These are phyloP conservation scores for Colletotrichum cereale DNA, from an alignment of 2,329 filamentous ascomycete genomes.

Conservation along the genomic window DNA sequence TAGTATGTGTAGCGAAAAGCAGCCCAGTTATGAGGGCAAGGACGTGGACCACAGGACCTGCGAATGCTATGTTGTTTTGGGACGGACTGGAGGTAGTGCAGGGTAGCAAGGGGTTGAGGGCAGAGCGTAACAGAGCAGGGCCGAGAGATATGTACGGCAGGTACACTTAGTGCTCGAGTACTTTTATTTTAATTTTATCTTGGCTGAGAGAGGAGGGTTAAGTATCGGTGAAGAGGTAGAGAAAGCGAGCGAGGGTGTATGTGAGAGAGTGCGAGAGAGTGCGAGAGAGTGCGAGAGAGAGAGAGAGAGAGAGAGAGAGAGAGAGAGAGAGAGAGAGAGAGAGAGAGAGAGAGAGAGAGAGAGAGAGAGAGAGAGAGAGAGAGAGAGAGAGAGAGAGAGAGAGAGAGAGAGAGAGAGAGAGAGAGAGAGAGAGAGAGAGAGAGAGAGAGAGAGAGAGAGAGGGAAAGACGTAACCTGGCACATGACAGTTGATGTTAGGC, in stretches of 20 bases:
- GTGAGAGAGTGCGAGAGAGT: background rate
- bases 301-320: constrained; percentile 8
- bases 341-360: constrained; percentile 19
- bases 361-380: background rate
- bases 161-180: constrained; percentile 15
- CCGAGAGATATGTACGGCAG: constrained; percentile 5
- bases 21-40: constrained; percentile 29
- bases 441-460: background rate
- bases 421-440: background rate
- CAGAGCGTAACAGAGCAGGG: background rate
- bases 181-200: background rate
- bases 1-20: constrained; percentile 17
- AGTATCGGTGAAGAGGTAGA: constrained; percentile 38
- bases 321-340: background rate
- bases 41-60: constrained; percentile 3
- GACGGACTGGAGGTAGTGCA: background rate
- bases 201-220: constrained; percentile 15
- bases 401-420: background rate
- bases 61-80: background rate
- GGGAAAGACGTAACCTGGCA: constrained; percentile 39
- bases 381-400: background rate
- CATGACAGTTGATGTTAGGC: constrained; percentile 39
- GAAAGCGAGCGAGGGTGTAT: background rate
- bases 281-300: background rate
- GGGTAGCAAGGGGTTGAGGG: background rate